Base-by-base conservation (phyloP, 176 grass and related monocot genomes). In the Hordeum vulgare region DNA sequence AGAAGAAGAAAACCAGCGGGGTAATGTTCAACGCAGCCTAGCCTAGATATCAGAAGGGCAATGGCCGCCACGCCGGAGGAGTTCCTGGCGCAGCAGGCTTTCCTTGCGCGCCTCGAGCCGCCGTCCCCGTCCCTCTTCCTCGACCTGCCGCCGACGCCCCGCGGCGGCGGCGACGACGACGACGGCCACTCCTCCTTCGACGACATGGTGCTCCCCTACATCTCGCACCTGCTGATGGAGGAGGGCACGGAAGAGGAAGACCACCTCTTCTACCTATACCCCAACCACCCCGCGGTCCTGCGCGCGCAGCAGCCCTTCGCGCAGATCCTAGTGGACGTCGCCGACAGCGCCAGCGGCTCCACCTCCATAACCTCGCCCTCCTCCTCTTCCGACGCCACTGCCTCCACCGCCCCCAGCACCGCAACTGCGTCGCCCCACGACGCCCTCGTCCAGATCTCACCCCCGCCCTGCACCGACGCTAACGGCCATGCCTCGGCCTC, bases 171-270 rank as follows among this genome's bases (percentile, higher is more conserved):
- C 11, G 47, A 35, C 23, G 73, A 45, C 7, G 17, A 54, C 11
- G 47, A 35, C 23, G 7, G 53, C 53, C 53, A 56, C 53, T 56
- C 25, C 27, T 53, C 39, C 21, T 61, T 24, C 37, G 29, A 88
- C 39, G 87, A 81, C 77, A 66, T 85, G 6, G 70, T 76, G 23
- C 77, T 85, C 26, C 82, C 71, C 27, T 83, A 78, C 80, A 42
- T 83, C 81, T 74, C 67, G 24, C 81, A 39, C 8, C 49, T 88
- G 74, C 86, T 88, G 28, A 84, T 84, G 86, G 80, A 83, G 63
- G 86, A 88, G 31, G 86, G 71, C 66, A 25, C 78, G 7, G 66
- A 84, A 4, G 75, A 78, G 7, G 66, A 84, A 4, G 75, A 78
- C 28, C 68, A 79, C 4, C 83, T 83, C 56, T 78, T 73, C 37